Percentiles rank a stretch among this genome's conserved stretches.
phyloP scores from a whole-genome alignment of 2,329 filamentous ascomycete genomes.

The Elsinoe ampelina region DNA sequence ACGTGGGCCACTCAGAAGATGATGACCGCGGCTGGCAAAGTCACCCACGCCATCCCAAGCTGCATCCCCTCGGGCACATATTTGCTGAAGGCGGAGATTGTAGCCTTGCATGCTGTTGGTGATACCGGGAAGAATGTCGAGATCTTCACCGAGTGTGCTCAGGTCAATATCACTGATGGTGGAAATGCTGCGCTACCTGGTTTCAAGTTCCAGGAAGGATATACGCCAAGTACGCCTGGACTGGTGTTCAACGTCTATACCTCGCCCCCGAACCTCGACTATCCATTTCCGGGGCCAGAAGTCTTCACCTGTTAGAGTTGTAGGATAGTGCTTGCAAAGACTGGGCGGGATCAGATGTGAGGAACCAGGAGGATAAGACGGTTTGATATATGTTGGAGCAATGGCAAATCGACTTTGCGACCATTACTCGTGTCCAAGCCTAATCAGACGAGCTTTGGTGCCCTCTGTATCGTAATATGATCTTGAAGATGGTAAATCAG shows the following conservation, averaged over 20 bases:
- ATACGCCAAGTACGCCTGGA: background rate
- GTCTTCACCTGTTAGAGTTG: background rate
- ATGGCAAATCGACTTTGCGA: too few relatives aligned
- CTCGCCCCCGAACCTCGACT: background rate
- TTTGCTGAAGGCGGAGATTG: background rate
- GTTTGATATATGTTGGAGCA: too few relatives aligned
- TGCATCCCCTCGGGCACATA: background rate
- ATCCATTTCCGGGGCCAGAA: background rate
- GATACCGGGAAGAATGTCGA: background rate
- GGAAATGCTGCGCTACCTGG: background rate
- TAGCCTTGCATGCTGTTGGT: background rate
- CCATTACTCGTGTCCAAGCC: too few relatives aligned
- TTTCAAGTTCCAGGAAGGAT: conserved; percentile 4
- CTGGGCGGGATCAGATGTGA: background rate
- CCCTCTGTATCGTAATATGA: too few relatives aligned
- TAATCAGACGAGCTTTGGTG: too few relatives aligned
- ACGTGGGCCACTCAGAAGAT: conserved; percentile 3
- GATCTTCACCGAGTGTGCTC: conserved; percentile 3
- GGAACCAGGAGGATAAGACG: background rate
- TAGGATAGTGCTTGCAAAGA: too few relatives aligned
- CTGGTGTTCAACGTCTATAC: background rate
- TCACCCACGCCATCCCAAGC: background rate
- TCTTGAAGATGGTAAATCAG: too few relatives aligned
- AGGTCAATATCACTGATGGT: conserved; percentile 1
- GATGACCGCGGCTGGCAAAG: background rate